A percentile compares a stretch with the other conserved stretches of the same genome.
Conservation (phyloP, 106 monocot species). For the Dioscorea alata region DNA sequence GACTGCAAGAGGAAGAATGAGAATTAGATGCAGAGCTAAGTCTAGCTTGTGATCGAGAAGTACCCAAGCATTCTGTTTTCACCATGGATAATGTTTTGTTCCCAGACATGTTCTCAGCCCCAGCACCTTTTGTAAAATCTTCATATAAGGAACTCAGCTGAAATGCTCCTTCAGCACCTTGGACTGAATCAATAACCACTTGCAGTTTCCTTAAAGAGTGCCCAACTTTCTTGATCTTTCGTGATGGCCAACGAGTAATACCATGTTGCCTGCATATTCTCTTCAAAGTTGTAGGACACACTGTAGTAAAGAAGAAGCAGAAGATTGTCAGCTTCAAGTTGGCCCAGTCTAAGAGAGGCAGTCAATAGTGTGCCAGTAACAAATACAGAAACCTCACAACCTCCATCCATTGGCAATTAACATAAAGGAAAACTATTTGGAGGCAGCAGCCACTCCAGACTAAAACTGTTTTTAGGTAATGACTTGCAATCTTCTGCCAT, state of each 20-base stretch:
- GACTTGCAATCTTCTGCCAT: too few species aligned
- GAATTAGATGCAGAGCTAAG: slow-evolving; percentile 29
- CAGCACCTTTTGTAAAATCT: slow-evolving; percentile 31
- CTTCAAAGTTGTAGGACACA: slow-evolving; percentile 80
- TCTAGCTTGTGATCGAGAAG: slow-evolving; percentile 9
- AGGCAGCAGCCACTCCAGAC: too few species aligned
- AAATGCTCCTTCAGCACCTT: slow-evolving; percentile 48
- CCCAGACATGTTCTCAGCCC: slow-evolving; percentile 14
- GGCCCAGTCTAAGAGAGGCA: too few species aligned
- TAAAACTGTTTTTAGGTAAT: too few species aligned
- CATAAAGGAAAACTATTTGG: too few species aligned
- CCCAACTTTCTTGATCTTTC: slow-evolving; percentile 78
- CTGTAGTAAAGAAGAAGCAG: slow-evolving; percentile 6
- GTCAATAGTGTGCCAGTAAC: too few species aligned
- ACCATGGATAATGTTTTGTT: slow-evolving; percentile 1
- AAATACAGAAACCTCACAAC: too few species aligned
- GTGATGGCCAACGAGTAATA: slow-evolving; percentile 73
- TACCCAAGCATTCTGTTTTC: slow-evolving; percentile 19
- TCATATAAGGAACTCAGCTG: slow-evolving; percentile 57
- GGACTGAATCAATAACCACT: slow-evolving; percentile 66
- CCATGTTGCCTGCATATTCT: slow-evolving; percentile 82
- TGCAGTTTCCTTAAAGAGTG: slow-evolving; percentile 66
- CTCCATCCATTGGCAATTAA: too few species aligned
- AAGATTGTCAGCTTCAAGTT: not conserved
- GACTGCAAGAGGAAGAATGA: slow-evolving; percentile 38